A percentile compares a stretch with the other conserved stretches of the same genome.
These are phyloP conservation scores for Paramecium sonneborni DNA, from an alignment of 73 alveolate species.

Conservation along the genomic window DNA sequence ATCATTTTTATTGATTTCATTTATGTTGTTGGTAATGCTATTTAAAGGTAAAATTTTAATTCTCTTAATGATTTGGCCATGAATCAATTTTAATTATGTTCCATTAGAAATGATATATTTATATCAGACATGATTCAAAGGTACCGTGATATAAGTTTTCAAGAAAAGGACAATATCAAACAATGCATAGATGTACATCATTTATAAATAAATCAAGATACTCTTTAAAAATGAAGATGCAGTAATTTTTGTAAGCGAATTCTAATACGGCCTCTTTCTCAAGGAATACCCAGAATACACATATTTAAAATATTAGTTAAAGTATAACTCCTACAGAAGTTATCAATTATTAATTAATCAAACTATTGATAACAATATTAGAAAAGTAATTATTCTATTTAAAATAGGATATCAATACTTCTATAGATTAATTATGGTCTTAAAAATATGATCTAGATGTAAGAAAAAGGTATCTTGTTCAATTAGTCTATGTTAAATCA, in stretches of 20 bases:
- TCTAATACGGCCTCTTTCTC: not conserved
- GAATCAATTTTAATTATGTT: conserved; percentile 28
- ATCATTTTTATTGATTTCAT: not conserved
- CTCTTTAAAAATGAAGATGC: not conserved
- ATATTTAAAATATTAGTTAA: not conserved
- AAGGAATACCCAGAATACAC: not conserved
- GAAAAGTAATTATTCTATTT: not conserved
- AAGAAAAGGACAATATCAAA: not conserved
- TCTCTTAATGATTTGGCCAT: conserved; percentile 35
- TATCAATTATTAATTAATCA: not conserved
- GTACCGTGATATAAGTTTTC: not conserved
- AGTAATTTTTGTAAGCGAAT: conserved; percentile 19
- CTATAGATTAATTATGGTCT: not conserved
- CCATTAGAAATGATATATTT: not conserved
- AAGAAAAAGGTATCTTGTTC: not conserved
- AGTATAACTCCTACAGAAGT: conserved; percentile 9
- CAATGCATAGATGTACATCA: not conserved
- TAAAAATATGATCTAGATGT: conserved; percentile 9
- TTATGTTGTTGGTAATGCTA: not conserved
- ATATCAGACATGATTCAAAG: not conserved
- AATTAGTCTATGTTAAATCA: conserved; percentile 5
- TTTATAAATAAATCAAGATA: not conserved
- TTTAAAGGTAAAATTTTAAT: not conserved
- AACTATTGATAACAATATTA: not conserved
- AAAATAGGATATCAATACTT: not conserved